These are phyloP conservation scores for Corinectria fuckeliana DNA, from an alignment of 2,329 filamentous ascomycete species.

Conservation along the genomic window DNA sequence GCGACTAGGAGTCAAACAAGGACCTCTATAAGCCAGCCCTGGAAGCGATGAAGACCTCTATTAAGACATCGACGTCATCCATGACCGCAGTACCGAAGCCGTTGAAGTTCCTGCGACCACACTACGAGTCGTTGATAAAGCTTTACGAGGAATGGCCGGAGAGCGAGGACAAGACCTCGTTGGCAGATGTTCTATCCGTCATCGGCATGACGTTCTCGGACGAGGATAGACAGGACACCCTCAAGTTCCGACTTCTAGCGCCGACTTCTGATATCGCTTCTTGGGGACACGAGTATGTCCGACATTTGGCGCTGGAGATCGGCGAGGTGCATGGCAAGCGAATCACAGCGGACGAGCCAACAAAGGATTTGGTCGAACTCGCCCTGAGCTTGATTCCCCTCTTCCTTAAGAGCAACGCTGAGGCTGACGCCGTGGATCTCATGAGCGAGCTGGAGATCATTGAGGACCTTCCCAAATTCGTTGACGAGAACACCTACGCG, in stretches of 20 bases:
- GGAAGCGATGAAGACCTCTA: constrained; percentile 96
- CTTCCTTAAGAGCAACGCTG: constrained; percentile 96
- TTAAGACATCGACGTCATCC: constrained; percentile 98
- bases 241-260: constrained; percentile 92
- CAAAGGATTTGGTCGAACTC: constrained; percentile 84
- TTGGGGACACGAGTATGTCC: constrained; percentile 98
- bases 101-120: constrained; percentile 94
- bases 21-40: constrained; percentile 90
- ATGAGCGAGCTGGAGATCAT: constrained; percentile 98
- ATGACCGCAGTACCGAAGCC: constrained; percentile 99
- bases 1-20: constrained; percentile 77
- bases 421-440: constrained; percentile 96
- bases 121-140: constrained; percentile 89
- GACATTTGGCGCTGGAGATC: constrained; percentile 94
- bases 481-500: constrained; percentile 93
- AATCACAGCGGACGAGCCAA: constrained; percentile 82
- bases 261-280: constrained; percentile 92
- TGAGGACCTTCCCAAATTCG: constrained; percentile 83
- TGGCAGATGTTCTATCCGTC: constrained; percentile 95
- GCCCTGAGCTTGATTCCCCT: constrained; percentile 86
- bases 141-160: constrained; percentile 89
- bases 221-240: constrained; percentile 91
- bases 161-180: constrained; percentile 82
- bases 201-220: constrained; percentile 99
- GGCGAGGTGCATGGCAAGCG: constrained; percentile 92